Percentiles rank a stretch among this genome's conserved stretches.
These are phyloP conservation scores for Quercus variabilis DNA, from an alignment of 306 rosid genomes.

Conservation along the genomic window DNA sequence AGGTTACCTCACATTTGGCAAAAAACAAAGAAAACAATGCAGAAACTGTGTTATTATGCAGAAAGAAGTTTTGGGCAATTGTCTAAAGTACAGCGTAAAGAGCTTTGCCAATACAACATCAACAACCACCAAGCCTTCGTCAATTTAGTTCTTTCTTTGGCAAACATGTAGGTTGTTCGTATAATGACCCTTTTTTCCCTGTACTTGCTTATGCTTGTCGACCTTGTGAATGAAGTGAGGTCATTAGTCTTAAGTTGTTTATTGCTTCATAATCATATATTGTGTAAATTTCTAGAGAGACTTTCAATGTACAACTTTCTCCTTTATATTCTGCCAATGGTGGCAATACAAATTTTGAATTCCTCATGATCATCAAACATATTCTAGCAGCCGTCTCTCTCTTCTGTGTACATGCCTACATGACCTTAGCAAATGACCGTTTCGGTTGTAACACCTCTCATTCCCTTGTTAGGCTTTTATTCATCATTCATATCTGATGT, in stretches of 20 bases:
- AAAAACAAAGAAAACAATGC: conserved; percentile 64
- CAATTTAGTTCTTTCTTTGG: too few species aligned
- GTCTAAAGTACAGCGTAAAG: conserved; percentile 19
- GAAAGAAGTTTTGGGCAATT: conserved; percentile 93
- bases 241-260: neutral
- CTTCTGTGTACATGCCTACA: too few species aligned
- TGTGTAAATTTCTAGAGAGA: neutral
- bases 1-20: conserved; percentile 51
- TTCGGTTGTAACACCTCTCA: too few species aligned
- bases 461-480: too few species aligned
- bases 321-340: neutral
- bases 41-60: conserved; percentile 68
- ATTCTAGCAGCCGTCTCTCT: neutral
- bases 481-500: too few species aligned
- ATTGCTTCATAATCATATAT: neutral
- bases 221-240: conserved; percentile 3
- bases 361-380: neutral
- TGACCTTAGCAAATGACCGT: too few species aligned
- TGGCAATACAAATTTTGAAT: neutral
- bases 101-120: neutral
- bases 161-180: neutral
- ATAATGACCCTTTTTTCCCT: neutral
- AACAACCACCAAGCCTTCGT: too few species aligned
- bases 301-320: neutral
- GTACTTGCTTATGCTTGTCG: neutral